Evolutionary conservation across 495 filamentous ascomycete species (phyloP), one percentile per base, ranked within the genome.

Genomic region (Chaetomidium leptoderma): DNA sequence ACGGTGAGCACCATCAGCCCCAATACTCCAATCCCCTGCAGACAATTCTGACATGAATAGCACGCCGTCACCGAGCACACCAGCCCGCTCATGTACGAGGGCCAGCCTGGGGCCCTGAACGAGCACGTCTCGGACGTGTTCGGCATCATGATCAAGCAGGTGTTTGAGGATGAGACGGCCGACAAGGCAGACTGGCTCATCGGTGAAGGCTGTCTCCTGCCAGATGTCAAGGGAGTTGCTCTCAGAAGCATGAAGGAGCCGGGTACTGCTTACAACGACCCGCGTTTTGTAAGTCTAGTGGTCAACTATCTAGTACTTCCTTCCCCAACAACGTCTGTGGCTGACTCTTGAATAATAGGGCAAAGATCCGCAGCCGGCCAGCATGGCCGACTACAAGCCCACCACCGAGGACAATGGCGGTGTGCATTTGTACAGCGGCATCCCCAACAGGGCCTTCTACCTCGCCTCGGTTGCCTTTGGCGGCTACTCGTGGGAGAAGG

Each of bases 401-500:
- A 72, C 63, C 4, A 16, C 27, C 19, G 63, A 76, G 0, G 77
- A 81, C 63, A 70, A 75, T 48, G 73, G 77, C 9, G 78, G 78
- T 29, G 79, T 81, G 11, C 79, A 81, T 63, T 61, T 76, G 35
- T 78, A 74, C 66, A 81, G 78, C 32, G 79, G 78, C 10, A 79
- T 81, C 7, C 59, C 79, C 77, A 81, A 81, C 67, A 68, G 70
- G 44, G 79, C 78, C 11, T 81, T 81, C 62, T 78, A 78, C 54
- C 68, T 76, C 14, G 69, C 64, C 16, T 59, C 76, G 9, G 65
- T 69, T 11, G 71, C 64, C 21, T 71, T 80, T 54, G 78, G 78
- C 48, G 79, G 77, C 17, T 73, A 76, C 62, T 70, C 69, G 62
- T 81, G 78, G 78, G 75, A 81, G 64, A 76, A 72, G 63, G 75